Percentiles rank a stretch among this genome's conserved stretches.
phyloP scores from a whole-genome alignment of 768 basidiomycete species.

The Phanerodontia chrysosporium region DNA sequence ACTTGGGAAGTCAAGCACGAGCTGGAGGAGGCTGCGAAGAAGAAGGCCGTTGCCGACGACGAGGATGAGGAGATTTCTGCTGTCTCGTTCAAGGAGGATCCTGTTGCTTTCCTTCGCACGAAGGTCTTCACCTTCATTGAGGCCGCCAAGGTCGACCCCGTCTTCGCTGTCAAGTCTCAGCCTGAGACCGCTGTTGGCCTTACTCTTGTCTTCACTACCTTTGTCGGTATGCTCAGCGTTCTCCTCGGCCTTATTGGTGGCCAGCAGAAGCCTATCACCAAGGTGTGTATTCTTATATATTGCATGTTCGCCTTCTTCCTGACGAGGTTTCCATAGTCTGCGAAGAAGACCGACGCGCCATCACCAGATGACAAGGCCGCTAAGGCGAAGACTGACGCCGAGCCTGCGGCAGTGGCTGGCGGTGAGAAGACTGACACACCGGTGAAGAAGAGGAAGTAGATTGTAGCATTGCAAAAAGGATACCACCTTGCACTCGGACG shows the following conservation, averaged over 20 bases:
- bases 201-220: constrained; percentile 64
- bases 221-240: constrained; percentile 82
- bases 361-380: constrained; percentile 54
- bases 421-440: constrained; percentile 62
- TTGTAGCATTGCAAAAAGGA: constrained; percentile 5
- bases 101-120: constrained; percentile 73
- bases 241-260: constrained; percentile 77
- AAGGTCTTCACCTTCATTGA: constrained; percentile 81
- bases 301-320: background rate
- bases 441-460: constrained; percentile 74
- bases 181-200: constrained; percentile 85
- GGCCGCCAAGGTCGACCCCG: constrained; percentile 67
- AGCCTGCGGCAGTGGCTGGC: constrained; percentile 69
- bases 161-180: constrained; percentile 80
- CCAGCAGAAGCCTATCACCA: constrained; percentile 66
- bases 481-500: constrained; percentile 1
- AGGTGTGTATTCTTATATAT: constrained; percentile 38
- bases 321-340: constrained; percentile 37
- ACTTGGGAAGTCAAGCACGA: constrained; percentile 91
- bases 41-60: constrained; percentile 42
- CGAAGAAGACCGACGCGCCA: constrained; percentile 74
- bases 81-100: constrained; percentile 63
- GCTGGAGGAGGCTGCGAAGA: constrained; percentile 61
- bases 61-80: constrained; percentile 30
- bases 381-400: constrained; percentile 45